A percentile compares a stretch with the other conserved stretches of the same genome.
Conservation (phyloP, 164 flowering plant species). For the Stephania japonica region DNA sequence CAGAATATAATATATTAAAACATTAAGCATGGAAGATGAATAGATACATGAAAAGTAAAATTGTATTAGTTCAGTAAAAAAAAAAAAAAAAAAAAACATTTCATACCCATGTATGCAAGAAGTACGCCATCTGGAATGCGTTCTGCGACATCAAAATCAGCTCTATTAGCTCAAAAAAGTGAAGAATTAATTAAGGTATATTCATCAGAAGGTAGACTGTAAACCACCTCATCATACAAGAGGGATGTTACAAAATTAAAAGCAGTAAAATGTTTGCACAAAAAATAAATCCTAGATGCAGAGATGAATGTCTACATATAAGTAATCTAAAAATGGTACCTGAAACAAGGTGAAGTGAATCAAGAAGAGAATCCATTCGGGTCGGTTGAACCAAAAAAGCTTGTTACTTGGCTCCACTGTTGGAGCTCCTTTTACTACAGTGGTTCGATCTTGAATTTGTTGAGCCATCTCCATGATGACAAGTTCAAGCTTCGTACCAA, state of each 20-base stretch:
- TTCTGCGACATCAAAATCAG: constrained; percentile 34
- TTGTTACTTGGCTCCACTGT: constrained; percentile 57
- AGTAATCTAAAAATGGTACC: constrained; percentile 25
- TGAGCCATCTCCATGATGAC: constrained; percentile 67
- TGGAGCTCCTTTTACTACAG: constrained; percentile 59
- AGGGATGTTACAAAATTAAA: no score
- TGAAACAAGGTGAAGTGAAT: constrained; percentile 62
- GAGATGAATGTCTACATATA: background rate
- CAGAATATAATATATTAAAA: background rate
- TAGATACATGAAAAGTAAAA: background rate
- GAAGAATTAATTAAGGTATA: no score
- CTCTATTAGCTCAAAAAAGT: background rate
- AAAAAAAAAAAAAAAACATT: background rate
- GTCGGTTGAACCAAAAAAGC: constrained; percentile 66
- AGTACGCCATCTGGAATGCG: constrained; percentile 69
- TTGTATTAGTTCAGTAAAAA: background rate
- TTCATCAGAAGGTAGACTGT: background rate
- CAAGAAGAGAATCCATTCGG: constrained; percentile 49
- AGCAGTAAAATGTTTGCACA: no score
- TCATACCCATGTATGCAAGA: constrained; percentile 57
- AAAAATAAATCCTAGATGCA: no score
- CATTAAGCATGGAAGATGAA: background rate
- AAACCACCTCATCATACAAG: background rate
- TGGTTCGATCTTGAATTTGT: constrained; percentile 45
- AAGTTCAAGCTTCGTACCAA: constrained; percentile 62